These are phyloP conservation scores for Aspergillus haitiensis DNA, from an alignment of 495 filamentous ascomycete genomes.

Conservation along the genomic window DNA sequence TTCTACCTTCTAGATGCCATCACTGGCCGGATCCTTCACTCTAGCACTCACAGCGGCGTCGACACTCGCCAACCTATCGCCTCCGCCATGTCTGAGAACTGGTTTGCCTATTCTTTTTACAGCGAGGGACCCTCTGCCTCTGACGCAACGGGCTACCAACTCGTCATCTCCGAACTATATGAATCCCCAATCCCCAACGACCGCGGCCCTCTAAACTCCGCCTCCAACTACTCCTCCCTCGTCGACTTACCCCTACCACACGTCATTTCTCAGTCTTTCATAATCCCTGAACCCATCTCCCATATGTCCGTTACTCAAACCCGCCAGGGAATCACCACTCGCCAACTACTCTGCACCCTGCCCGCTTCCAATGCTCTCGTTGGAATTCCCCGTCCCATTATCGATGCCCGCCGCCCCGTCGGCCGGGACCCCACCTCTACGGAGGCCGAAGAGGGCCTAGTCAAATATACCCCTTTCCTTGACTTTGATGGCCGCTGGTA, in stretches of 20 bases:
- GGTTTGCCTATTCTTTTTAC: conserved; percentile 90
- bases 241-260: conserved; percentile 62
- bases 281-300: conserved; percentile 73
- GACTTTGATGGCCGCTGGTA: conserved; percentile 82
- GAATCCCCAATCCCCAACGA: conserved; percentile 83
- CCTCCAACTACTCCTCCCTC: conserved; percentile 71
- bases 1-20: conserved; percentile 86
- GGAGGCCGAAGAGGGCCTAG: conserved; percentile 82
- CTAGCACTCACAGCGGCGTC: conserved; percentile 66
- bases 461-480: conserved; percentile 70
- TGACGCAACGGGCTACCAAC: conserved; percentile 77
- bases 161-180: conserved; percentile 84
- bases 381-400: conserved; percentile 70
- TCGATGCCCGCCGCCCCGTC: conserved; percentile 87
- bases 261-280: conserved; percentile 73
- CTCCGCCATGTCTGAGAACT: conserved; percentile 86
- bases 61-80: conserved; percentile 74
- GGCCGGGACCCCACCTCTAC: conserved; percentile 76
- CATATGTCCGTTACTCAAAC: conserved; percentile 84
- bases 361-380: conserved; percentile 69
- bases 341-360: conserved; percentile 76
- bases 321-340: conserved; percentile 86
- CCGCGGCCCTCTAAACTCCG: conserved; percentile 71
- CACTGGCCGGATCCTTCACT: conserved; percentile 75
- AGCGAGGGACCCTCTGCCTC: conserved; percentile 54